phyloP scores from a whole-genome alignment of 768 basidiomycete genomes.

The Lyophyllum semitale region DNA sequence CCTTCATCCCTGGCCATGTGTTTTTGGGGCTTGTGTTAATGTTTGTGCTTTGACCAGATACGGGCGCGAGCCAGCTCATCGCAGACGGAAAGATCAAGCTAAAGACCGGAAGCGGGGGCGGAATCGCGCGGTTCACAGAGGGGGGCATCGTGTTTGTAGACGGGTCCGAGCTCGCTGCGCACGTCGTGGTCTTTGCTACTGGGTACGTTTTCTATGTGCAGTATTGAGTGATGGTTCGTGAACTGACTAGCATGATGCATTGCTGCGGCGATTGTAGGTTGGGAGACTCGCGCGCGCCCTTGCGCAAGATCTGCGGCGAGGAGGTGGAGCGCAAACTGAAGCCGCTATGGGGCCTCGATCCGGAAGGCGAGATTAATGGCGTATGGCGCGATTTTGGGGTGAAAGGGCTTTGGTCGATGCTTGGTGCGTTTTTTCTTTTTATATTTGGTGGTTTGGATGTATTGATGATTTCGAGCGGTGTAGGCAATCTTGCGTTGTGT shows the following conservation, averaged over 20 bases:
- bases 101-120: constrained; percentile 56
- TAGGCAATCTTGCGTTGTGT: constrained; percentile 55
- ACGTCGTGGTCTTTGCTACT: constrained; percentile 53
- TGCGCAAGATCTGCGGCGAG: constrained; percentile 43
- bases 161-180: constrained; percentile 43
- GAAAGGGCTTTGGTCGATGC: constrained; percentile 57
- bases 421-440: constrained; percentile 47
- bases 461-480: not conserved
- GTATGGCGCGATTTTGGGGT: constrained; percentile 52
- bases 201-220: too few species aligned
- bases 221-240: too few species aligned
- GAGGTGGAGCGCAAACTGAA: constrained; percentile 44
- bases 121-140: constrained; percentile 43
- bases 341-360: constrained; percentile 61
- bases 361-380: constrained; percentile 72
- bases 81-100: constrained; percentile 68
- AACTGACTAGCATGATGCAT: not conserved
- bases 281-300: constrained; percentile 38
- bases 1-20: too few species aligned
- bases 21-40: not conserved
- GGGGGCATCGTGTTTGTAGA: constrained; percentile 46
- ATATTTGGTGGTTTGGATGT: too few species aligned
- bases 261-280: constrained; percentile 34
- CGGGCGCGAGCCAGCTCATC: constrained; percentile 56
- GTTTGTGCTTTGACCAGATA: constrained; percentile 32